These are phyloP conservation scores for Logfia minima DNA, from an alignment of 129 eudicot species.

Conservation along the genomic window DNA sequence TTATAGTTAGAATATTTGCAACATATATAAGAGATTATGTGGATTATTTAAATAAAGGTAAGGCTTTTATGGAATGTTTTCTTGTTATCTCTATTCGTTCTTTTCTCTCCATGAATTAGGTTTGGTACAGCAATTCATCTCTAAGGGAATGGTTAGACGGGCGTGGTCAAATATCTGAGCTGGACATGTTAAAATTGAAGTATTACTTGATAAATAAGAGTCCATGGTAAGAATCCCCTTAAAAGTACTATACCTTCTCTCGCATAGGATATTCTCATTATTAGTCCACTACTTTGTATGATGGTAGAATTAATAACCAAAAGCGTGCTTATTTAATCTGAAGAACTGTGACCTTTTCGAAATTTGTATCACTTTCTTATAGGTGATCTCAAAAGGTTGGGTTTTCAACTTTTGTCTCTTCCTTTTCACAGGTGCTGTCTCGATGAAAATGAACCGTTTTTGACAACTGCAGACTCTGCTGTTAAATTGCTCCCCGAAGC, in stretches of 20 bases:
- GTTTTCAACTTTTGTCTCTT: background rate
- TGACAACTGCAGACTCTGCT: conserved; percentile 93
- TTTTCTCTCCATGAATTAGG: conserved; percentile 37
- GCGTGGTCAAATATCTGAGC: conserved; percentile 49
- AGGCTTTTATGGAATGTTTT: background rate
- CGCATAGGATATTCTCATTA: conserved; percentile 8
- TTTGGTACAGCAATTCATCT: conserved; percentile 81
- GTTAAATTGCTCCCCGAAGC: conserved; percentile 59
- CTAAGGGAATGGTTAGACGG: conserved; percentile 73
- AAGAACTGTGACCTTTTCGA: too few species aligned
- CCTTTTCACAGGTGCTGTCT: conserved; percentile 64
- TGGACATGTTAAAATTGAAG: conserved; percentile 76
- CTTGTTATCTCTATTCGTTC: background rate
- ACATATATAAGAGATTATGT: too few species aligned
- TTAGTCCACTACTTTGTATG: background rate
- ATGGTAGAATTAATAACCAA: background rate
- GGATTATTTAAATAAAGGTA: background rate
- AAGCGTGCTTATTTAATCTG: background rate
- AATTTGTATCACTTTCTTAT: background rate
- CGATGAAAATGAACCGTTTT: conserved; percentile 81
- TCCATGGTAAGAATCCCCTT: conserved; percentile 66
- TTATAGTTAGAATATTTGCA: background rate
- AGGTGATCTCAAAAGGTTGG: background rate
- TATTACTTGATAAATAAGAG: conserved; percentile 79
- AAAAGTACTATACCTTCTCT: background rate